Base-by-base conservation (phyloP, 163 green algal genomes). In the Scenedesmus sp. region DNA sequence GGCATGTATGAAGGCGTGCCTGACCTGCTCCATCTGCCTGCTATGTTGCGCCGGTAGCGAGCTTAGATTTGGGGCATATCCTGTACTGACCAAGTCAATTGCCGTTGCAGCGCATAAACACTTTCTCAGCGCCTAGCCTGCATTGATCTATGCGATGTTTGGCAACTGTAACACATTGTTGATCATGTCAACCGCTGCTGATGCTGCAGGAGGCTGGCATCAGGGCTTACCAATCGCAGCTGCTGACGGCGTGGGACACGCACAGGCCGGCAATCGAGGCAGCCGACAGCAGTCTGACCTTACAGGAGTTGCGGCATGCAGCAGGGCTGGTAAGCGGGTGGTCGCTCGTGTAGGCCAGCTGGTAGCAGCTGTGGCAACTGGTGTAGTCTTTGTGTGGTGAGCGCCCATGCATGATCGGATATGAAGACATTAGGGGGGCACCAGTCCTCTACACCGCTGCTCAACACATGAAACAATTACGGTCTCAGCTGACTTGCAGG, bases 321-420 rank as follows among this genome's bases (percentile, higher is more conserved):
- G 51, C 82, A 56, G 68, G 82, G 40, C 44, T 87, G 82, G 82
- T 87, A 20, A 79, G 82, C n/a, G n/a, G n/a, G n/a, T n/a, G n/a
- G n/a, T n/a, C n/a, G n/a, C 7, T 73, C 61, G 4, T 30, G 61
- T 5, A 37, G 20, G 20, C 61, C 68, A 13, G 73, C 22, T 22
- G 73, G 37, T 56, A 53, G 33, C 33, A 56, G 12, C 73, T 33
- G 73, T 12, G 30, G 73, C 35, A n/a, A 12, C 20, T 83, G 13
- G 35, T 81, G 72, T 12, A 22, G 12, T 43, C 20, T 33, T 9
- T 81, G 10, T 81, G 30, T 49, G n/a, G n/a, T n/a, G n/a, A n/a
- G n/a, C n/a, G n/a, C n/a, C n/a, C n/a, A n/a, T n/a, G n/a, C n/a
- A n/a, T n/a, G n/a, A n/a, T n/a, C n/a, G n/a, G n/a, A n/a, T n/a